Evolutionary conservation across 1,139 yeast genomes (phyloP), one percentile per base, ranked within the genome.

Genomic region (Lodderomyces elongisporus): DNA sequence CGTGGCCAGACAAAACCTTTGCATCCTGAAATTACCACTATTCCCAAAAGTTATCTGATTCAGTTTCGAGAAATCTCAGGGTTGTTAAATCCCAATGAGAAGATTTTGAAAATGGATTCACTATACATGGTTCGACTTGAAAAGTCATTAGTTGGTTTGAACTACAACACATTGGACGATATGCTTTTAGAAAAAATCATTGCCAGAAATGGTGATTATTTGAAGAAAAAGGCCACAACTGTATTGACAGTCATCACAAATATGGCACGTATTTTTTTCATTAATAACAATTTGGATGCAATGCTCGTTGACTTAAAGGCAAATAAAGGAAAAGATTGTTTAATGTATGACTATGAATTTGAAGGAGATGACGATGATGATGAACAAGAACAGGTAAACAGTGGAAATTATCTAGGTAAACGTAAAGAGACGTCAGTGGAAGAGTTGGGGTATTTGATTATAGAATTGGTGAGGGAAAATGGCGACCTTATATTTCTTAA

Each of bases 281-380:
- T 67, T 25, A 70, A 65, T 39, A 52, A 57, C 2, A 33, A 46
- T 1, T 48, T 66, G 25, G 58, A 63, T 35, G 73, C 67, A 3
- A 62, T 62, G 57, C 41, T 66, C 44, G 62, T 68, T 10, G 74
- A 68, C 41, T 55, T 67, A 40, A 66, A 64, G 35, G 70, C 70
- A 48, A 57, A 77, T 70, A 40, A 79, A 60, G 70, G 77, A 45
- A 51, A 58, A n/a, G 78, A 77, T 44, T 77, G 81, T 39, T 83
- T 84, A 54, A 77, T 82, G 79, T 82, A 81, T 51, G 89, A 82
- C 54, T 82, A 79, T 53, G 91, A 82, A 48, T 81, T 82, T 52
- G 74, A 68, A 41, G 49, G 53, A 16, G 58, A 55, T n/a, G 68
- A 58, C 12, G 72, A 74, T 42, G 81, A 74, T 30, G 58, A 56